Evolutionary conservation across 1,284 basidiomycete genomes (phyloP).

Genomic region (Cryptococcus amylolentus): DNA sequence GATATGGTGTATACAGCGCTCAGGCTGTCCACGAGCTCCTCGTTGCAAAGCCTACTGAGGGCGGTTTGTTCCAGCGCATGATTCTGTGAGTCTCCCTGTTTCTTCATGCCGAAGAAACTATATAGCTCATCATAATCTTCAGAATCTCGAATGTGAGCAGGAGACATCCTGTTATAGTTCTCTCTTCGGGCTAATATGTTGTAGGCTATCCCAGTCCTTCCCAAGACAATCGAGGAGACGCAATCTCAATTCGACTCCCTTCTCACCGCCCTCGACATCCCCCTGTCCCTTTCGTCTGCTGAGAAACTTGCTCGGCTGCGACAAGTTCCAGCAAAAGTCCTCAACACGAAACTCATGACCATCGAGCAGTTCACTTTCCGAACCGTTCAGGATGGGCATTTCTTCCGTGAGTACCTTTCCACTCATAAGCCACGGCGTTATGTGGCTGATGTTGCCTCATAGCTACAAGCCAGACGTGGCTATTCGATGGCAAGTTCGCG

Average conservation of each 20-base stretch:
- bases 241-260: constrained; percentile 28
- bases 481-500: constrained; percentile 17
- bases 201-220: constrained; percentile 11
- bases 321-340: constrained; percentile 15
- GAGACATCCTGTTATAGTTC: too few species aligned
- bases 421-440: too few species aligned
- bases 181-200: too few species aligned
- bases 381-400: constrained; percentile 4
- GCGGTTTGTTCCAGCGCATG: constrained; percentile 8
- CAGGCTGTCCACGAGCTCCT: constrained; percentile 7
- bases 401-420: too few species aligned
- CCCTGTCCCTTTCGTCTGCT: background rate
- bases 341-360: constrained; percentile 23
- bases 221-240: constrained; percentile 24
- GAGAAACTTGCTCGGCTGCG: constrained; percentile 24
- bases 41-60: constrained; percentile 5
- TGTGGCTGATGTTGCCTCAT: too few species aligned
- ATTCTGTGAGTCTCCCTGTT: constrained; percentile 5
- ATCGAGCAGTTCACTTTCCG: constrained; percentile 26
- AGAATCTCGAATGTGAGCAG: too few species aligned
- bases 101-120: background rate
- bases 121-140: too few species aligned
- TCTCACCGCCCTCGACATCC: constrained; percentile 12
- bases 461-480: too few species aligned
- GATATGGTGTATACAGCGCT: background rate